These are phyloP conservation scores for Moringa oleifera DNA, from an alignment of 345 rosid genomes.

Conservation along the genomic window DNA sequence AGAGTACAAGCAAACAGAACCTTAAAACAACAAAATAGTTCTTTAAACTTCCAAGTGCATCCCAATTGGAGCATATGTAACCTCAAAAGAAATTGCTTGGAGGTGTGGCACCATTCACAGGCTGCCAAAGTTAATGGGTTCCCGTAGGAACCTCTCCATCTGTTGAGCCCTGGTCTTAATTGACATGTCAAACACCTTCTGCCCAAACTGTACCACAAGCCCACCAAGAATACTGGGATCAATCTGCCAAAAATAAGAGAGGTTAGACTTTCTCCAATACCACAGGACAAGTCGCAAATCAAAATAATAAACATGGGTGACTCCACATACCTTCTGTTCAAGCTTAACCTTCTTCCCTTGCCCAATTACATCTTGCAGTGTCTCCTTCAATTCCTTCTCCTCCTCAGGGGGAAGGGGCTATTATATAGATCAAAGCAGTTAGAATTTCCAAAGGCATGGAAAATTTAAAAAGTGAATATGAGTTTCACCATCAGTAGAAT, in stretches of 20 bases:
- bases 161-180: slow-evolving; percentile 79
- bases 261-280: background rate
- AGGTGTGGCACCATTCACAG: slow-evolving; percentile 25
- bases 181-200: slow-evolving; percentile 95
- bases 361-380: slow-evolving; percentile 72
- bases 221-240: slow-evolving; percentile 94
- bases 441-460: background rate
- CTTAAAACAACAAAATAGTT: slow-evolving; percentile 7
- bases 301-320: background rate
- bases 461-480: too few species aligned
- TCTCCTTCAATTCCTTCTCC: slow-evolving; percentile 81
- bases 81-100: slow-evolving; percentile 1
- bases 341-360: slow-evolving; percentile 67
- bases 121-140: slow-evolving; percentile 44
- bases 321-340: slow-evolving; percentile 68
- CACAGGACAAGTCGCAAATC: background rate
- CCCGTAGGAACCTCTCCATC: slow-evolving; percentile 92
- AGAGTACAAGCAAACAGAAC: slow-evolving; percentile 11
- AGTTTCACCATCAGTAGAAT: background rate
- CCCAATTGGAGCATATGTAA: slow-evolving; percentile 3
- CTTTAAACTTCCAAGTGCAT: slow-evolving; percentile 7
- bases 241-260: slow-evolving; percentile 40
- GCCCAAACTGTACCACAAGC: slow-evolving; percentile 71
- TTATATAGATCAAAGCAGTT: slow-evolving; percentile 6
- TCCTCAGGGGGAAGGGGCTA: slow-evolving; percentile 87